Evolutionary conservation across 345 rosid species (phyloP).

Genomic region (Hibiscus trionum): DNA sequence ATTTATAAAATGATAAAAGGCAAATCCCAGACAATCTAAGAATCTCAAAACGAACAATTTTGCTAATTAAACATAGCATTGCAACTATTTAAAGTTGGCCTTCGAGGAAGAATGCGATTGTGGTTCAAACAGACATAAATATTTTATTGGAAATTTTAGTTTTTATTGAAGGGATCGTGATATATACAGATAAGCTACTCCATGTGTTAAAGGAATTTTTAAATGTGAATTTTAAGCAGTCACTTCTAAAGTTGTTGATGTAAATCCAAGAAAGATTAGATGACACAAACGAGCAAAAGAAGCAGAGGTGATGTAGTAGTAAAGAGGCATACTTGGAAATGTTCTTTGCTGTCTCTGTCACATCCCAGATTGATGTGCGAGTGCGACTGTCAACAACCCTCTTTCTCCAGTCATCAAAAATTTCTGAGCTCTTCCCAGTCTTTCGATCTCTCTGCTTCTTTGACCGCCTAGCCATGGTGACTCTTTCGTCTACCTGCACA

Average conservation of each 20-base stretch:
- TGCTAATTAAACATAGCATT: no score
- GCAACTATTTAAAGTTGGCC: no score
- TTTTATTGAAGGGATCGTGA: no score
- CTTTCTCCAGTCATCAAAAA: slow-evolving; percentile 64
- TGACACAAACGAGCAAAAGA: not conserved
- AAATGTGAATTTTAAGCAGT: not conserved
- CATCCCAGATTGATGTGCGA: slow-evolving; percentile 59
- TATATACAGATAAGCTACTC: no score
- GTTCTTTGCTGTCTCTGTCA: slow-evolving; percentile 40
- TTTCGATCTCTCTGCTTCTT: slow-evolving; percentile 53
- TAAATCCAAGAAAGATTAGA: not conserved
- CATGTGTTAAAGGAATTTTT: no score
- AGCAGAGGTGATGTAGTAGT: slow-evolving; percentile 1
- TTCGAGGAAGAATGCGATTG: no score
- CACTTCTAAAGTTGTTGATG: not conserved
- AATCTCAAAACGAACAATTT: no score
- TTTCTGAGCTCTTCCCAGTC: slow-evolving; percentile 46
- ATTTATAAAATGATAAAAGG: not conserved
- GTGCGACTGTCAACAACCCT: slow-evolving; percentile 38
- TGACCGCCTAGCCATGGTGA: slow-evolving; percentile 79
- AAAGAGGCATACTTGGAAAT: slow-evolving; percentile 42
- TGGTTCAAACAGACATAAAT: no score
- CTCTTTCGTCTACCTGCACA: slow-evolving; percentile 83
- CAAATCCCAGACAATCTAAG: no score
- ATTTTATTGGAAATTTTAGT: no score